A percentile compares a stretch with the other conserved stretches of the same genome.
These are phyloP conservation scores for Cucurbita ficifolia DNA, from an alignment of 306 rosid genomes.

Conservation along the genomic window DNA sequence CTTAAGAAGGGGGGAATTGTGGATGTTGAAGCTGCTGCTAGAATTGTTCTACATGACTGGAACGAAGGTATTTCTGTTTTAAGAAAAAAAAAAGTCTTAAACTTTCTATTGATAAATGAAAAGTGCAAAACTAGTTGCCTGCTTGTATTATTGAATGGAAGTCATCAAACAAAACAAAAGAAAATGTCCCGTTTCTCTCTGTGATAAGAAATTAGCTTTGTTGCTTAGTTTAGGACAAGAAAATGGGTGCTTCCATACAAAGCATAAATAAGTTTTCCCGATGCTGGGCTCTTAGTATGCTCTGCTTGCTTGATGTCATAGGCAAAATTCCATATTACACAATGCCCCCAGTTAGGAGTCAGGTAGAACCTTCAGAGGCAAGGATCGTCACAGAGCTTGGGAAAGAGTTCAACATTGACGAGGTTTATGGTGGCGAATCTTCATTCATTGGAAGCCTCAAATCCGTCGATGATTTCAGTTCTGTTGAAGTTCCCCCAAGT, in stretches of 20 bases:
- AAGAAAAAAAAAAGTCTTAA: neutral
- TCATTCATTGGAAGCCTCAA: slow-evolving; percentile 86
- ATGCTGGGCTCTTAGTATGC: neutral
- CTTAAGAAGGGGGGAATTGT: slow-evolving; percentile 82
- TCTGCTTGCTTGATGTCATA: slow-evolving; percentile 13
- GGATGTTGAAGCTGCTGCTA: slow-evolving; percentile 69
- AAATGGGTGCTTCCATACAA: neutral
- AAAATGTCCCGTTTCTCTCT: neutral
- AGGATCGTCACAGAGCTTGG: slow-evolving; percentile 54
- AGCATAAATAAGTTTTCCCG: neutral
- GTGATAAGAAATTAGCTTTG: neutral
- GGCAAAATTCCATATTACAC: slow-evolving; percentile 93
- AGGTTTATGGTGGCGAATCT: slow-evolving; percentile 62
- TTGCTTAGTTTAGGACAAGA: neutral
- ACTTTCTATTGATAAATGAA: neutral
- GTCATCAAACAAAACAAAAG: neutral
- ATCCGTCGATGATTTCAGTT: slow-evolving; percentile 52
- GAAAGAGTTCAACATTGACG: slow-evolving; percentile 62
- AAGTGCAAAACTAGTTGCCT: neutral
- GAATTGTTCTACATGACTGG: slow-evolving; percentile 92
- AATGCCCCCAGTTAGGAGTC: slow-evolving; percentile 69
- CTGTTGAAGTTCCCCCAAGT: slow-evolving; percentile 78
- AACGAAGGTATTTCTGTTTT: slow-evolving; percentile 50
- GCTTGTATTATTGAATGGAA: neutral
- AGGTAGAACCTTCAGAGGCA: slow-evolving; percentile 56